These are phyloP conservation scores for Beauveria sp. DNA, from an alignment of 2,329 filamentous ascomycete species.

Conservation along the genomic window DNA sequence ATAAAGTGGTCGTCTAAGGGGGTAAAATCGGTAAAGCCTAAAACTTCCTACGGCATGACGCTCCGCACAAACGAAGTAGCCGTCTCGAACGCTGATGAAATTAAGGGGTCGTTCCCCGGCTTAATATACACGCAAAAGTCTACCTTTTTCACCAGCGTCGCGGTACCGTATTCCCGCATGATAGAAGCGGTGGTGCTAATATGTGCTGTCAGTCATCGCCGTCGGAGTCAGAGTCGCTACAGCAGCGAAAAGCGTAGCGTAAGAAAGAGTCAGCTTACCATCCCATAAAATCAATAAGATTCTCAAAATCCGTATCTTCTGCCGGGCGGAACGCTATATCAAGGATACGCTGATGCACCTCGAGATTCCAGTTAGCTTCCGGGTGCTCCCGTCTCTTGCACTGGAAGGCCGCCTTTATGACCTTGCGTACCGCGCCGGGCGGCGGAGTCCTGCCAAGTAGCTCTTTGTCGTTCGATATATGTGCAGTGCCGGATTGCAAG, in stretches of 20 bases:
- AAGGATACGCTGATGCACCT: not conserved
- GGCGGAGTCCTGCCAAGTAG: not conserved
- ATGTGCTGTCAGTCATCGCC: not conserved
- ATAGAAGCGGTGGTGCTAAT: not conserved
- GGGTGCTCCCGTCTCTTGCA: not conserved
- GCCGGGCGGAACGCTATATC: not conserved
- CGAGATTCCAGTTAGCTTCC: not conserved
- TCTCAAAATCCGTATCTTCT: not conserved
- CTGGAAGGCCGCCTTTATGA: not conserved
- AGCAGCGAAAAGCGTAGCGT: not conserved
- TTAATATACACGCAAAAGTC: not conserved
- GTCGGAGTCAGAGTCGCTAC: not conserved
- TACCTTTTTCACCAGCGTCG: not conserved
- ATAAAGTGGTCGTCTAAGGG: not conserved
- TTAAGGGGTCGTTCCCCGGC: not conserved
- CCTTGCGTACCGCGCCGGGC: not conserved
- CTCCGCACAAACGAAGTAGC: not conserved
- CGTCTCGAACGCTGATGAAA: not conserved
- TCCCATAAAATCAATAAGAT: not conserved
- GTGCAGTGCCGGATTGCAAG: not conserved
- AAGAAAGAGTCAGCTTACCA: not conserved
- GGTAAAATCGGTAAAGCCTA: not conserved
- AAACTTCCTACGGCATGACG: not conserved
- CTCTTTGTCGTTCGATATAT: not conserved
- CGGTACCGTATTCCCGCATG: not conserved